Conservation (phyloP, 345 rosid species). For the Gossypium stocksii region DNA sequence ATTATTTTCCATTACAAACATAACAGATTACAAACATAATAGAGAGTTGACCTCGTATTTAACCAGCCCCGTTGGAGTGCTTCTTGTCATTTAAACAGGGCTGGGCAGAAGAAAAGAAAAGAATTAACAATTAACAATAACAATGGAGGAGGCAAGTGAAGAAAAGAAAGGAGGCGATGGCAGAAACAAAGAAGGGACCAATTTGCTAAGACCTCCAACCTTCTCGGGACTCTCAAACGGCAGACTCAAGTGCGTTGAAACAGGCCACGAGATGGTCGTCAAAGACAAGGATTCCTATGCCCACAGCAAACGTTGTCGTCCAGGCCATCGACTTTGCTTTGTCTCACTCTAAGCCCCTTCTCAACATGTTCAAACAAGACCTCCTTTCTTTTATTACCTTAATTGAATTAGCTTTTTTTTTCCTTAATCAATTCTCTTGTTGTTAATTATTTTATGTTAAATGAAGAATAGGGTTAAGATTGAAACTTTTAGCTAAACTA, state of each 20-base stretch:
- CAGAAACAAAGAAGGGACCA: constrained; percentile 38
- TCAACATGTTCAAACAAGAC: constrained; percentile 78
- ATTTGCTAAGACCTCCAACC: constrained; percentile 58
- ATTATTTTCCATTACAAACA: too few relatives aligned
- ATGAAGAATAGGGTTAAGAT: constrained; percentile 6
- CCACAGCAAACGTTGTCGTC: constrained; percentile 69
- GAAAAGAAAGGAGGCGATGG: constrained; percentile 14
- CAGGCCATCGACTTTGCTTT: constrained; percentile 78
- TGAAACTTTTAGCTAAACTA: not conserved
- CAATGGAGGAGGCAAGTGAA: constrained; percentile 24
- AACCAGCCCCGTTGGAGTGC: too few relatives aligned
- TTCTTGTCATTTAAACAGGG: too few relatives aligned
- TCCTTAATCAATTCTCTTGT: not conserved
- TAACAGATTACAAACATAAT: too few relatives aligned
- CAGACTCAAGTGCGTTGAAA: constrained; percentile 75
- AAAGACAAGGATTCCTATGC: constrained; percentile 68
- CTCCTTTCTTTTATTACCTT: constrained; percentile 17
- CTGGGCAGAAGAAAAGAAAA: too few relatives aligned
- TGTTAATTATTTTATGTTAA: not conserved
- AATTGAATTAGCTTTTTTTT: not conserved
- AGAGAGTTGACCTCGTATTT: too few relatives aligned
- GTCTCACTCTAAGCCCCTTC: constrained; percentile 58
- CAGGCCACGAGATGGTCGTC: constrained; percentile 67
- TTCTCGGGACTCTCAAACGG: constrained; percentile 60
- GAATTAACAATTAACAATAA: not conserved